phyloP scores from a whole-genome alignment of 1,284 basidiomycete species.

The Leccinum insolens region DNA sequence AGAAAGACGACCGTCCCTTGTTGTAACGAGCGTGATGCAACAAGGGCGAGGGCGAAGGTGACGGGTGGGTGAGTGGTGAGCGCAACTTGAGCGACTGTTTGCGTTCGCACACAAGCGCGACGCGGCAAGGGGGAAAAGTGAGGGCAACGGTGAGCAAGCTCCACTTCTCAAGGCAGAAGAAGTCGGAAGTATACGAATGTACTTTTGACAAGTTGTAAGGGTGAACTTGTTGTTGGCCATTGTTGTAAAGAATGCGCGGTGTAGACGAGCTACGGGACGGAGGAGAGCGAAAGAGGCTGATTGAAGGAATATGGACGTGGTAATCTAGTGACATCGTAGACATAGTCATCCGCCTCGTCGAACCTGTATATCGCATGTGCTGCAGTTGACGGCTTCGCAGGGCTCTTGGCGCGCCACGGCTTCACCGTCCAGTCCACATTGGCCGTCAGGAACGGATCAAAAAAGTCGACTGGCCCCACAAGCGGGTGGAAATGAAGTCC shows the following conservation, averaged over 20 bases:
- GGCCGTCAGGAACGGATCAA: constrained; percentile 90
- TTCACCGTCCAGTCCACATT: constrained; percentile 97
- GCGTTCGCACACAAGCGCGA: no score
- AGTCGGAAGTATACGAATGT: no score
- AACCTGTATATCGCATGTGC: constrained; percentile 82
- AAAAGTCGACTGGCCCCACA: constrained; percentile 90
- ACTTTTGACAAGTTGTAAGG: constrained; percentile 27
- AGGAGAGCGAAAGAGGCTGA: neutral
- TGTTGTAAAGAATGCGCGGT: neutral
- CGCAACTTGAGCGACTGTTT: no score
- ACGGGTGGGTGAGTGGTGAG: no score
- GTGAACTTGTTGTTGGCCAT: constrained; percentile 18
- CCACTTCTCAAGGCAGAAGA: no score
- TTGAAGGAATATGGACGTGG: neutral
- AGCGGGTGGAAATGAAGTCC: constrained; percentile 94
- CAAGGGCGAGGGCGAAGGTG: no score
- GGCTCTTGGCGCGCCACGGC: constrained; percentile 82
- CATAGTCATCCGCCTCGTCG: constrained; percentile 96
- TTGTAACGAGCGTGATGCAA: no score
- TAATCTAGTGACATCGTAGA: constrained; percentile 89
- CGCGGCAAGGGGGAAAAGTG: no score
- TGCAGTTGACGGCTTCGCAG: constrained; percentile 55
- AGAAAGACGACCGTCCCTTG: no score
- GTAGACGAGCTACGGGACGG: constrained; percentile 1
- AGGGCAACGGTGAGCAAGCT: no score